These are phyloP conservation scores for Spatholobus suberectus DNA, from an alignment of 306 rosid species.

Conservation along the genomic window DNA sequence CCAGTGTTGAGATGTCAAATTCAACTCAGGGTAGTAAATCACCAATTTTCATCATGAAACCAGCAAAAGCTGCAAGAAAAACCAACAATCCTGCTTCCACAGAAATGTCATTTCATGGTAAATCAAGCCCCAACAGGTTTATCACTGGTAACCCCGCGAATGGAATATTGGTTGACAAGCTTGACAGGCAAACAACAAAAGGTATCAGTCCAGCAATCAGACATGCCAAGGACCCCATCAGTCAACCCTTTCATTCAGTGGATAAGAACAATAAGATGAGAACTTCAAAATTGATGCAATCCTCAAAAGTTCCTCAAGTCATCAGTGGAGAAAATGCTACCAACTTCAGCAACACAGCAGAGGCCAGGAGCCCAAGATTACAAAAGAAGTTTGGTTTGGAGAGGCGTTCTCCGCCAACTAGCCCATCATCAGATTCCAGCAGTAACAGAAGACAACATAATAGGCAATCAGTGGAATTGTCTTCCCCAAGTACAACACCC, in stretches of 20 bases:
- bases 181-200: constrained; percentile 48
- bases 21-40: constrained; percentile 54
- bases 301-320: constrained; percentile 49
- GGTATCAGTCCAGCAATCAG: constrained; percentile 47
- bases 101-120: constrained; percentile 40
- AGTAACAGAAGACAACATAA: constrained; percentile 56
- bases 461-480: constrained; percentile 48
- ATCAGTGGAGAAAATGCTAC: constrained; percentile 47
- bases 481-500: constrained; percentile 54
- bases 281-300: constrained; percentile 54
- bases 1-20: constrained; percentile 41
- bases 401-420: constrained; percentile 62
- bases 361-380: constrained; percentile 65
- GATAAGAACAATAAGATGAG: constrained; percentile 50
- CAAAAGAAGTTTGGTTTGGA: constrained; percentile 68
- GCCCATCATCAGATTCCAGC: constrained; percentile 58
- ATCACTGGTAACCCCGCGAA: constrained; percentile 34
- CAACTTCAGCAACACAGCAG: constrained; percentile 46
- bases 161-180: constrained; percentile 52
- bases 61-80: constrained; percentile 56
- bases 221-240: constrained; percentile 43
- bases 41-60: constrained; percentile 68
- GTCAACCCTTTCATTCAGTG: constrained; percentile 40
- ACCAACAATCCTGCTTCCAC: constrained; percentile 44
- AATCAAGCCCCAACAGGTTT: constrained; percentile 38